These are phyloP conservation scores for Mucor ambiguus DNA, from an alignment of 371 early-diverging fungal species.

Conservation along the genomic window DNA sequence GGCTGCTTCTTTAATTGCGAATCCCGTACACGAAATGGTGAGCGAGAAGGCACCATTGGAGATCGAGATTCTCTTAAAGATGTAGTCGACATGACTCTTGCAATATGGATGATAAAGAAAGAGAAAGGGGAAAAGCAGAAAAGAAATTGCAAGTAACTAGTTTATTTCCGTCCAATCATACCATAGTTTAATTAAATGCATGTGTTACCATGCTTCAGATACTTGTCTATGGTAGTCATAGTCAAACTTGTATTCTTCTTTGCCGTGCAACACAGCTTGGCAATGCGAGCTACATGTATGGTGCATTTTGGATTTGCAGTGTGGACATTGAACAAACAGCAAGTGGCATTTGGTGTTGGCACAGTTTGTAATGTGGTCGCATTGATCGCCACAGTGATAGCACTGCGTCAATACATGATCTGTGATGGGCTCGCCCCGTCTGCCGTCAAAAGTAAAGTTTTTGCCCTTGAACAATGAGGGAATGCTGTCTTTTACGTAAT, in stretches of 20 bases:
- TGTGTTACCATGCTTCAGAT: slow-evolving; percentile 12
- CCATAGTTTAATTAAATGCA: background rate
- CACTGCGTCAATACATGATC: slow-evolving; percentile 65
- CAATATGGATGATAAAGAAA: background rate
- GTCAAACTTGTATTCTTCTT: slow-evolving; percentile 25
- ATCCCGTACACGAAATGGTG: slow-evolving; percentile 33
- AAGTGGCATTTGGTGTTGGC: slow-evolving; percentile 67
- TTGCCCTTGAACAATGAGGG: slow-evolving; percentile 70
- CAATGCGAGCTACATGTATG: slow-evolving; percentile 66
- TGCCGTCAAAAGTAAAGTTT: slow-evolving; percentile 82
- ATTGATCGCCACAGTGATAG: slow-evolving; percentile 70
- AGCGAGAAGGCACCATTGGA: slow-evolving; percentile 19
- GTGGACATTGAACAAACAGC: slow-evolving; percentile 70
- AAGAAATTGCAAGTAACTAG: background rate
- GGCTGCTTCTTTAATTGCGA: slow-evolving; percentile 19
- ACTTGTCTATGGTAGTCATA: slow-evolving; percentile 57
- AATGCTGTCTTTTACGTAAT: slow-evolving; percentile 44
- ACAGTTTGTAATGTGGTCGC: slow-evolving; percentile 70
- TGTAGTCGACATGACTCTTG: background rate
- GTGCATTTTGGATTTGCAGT: slow-evolving; percentile 54
- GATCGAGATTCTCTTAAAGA: slow-evolving; percentile 8
- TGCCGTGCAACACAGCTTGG: slow-evolving; percentile 47
- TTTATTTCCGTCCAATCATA: slow-evolving; percentile 6
- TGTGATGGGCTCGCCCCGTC: slow-evolving; percentile 73
- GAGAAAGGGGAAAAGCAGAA: background rate